Base-by-base conservation (phyloP, 2,329 filamentous ascomycete genomes). In the Juglanconis sp. region DNA sequence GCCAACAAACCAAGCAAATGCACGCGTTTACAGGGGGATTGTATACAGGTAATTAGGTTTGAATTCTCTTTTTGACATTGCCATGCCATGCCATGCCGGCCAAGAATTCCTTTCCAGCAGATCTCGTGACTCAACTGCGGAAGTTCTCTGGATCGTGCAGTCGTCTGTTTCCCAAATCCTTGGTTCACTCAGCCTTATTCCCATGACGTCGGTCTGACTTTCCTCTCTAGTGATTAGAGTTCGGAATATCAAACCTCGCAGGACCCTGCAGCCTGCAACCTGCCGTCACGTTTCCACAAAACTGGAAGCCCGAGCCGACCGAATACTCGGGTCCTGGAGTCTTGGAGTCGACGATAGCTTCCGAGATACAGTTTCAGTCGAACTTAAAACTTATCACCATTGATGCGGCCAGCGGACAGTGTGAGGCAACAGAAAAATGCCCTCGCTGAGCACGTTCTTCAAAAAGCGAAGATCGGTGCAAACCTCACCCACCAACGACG, bases 371-470 rank as follows among this genome's bases (percentile, higher is more conserved):
- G 42, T 7, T n/a, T 17, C n/a, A 48, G 10, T 31, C 24, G 10
- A n/a, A 31, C 31, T n/a, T 24, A 47, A 24, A 48, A 51, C 10
- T 44, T n/a, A 9, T 36, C 42, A 46, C 15, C 32, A 55, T 38
- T 46, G 53, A 32, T 55, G 53, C 30, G 8, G 17, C 17, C 32
- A 35, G 11, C 38, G 40, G 13, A 13, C 30, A 13, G 32, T 4
- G 30, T 15, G 30, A 34, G 10, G 17, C 2, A 13, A 3, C 9
- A 5, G 31, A n/a, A 57, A 51, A 31, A 57, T 57, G 55, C 55
- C 55, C 30, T 40, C 55, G 48, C 46, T 48, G 46, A 52, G 55
- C 47, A 52, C 47, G 36, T 40, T 57, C 13, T 57, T 57, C 38
- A 51, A 47, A 40, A 57, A 51, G 31, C 55, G 55, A 32, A 57